Evolutionary conservation across 2,329 filamentous ascomycete genomes (phyloP).

Genomic region (Curvularia lunata): DNA sequence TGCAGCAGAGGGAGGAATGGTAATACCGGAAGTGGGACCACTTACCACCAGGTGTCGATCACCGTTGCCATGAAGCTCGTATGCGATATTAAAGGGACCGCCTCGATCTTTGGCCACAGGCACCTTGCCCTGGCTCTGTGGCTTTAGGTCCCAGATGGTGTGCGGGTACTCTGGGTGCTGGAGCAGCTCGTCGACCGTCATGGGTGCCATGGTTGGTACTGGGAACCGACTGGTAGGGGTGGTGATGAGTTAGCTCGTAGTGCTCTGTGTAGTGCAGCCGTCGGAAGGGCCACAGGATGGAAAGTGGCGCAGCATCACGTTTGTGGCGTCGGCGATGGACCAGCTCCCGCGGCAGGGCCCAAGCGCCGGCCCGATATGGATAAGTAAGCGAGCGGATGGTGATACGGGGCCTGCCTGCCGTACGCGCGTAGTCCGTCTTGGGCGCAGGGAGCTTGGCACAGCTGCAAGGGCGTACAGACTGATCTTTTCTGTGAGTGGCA

Average conservation of each 20-base stretch:
- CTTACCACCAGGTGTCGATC: constrained; percentile 75
- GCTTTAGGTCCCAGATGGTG: constrained; percentile 72
- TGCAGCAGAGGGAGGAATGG: constrained; percentile 19
- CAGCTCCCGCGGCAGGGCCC: neutral
- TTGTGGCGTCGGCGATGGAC: neutral
- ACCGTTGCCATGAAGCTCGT: constrained; percentile 80
- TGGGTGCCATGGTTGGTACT: constrained; percentile 33
- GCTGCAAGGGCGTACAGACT: neutral
- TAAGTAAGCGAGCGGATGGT: neutral
- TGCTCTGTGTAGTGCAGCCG: neutral
- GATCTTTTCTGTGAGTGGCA: neutral
- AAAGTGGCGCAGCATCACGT: constrained; percentile 26
- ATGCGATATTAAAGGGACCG: constrained; percentile 76
- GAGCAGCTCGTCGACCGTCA: constrained; percentile 64
- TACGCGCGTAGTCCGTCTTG: neutral
- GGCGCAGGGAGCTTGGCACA: neutral
- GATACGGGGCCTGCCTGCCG: neutral
- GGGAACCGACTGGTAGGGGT: constrained; percentile 2
- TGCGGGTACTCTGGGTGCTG: constrained; percentile 71
- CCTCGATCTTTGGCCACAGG: constrained; percentile 73
- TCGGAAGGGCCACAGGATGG: neutral
- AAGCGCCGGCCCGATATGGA: too few species aligned
- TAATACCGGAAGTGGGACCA: constrained; percentile 36
- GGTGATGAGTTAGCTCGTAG: constrained; percentile 13
- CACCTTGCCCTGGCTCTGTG: constrained; percentile 65